phyloP scores from a whole-genome alignment of 257 asterid genomes.

The Anisodus acutangulus region DNA sequence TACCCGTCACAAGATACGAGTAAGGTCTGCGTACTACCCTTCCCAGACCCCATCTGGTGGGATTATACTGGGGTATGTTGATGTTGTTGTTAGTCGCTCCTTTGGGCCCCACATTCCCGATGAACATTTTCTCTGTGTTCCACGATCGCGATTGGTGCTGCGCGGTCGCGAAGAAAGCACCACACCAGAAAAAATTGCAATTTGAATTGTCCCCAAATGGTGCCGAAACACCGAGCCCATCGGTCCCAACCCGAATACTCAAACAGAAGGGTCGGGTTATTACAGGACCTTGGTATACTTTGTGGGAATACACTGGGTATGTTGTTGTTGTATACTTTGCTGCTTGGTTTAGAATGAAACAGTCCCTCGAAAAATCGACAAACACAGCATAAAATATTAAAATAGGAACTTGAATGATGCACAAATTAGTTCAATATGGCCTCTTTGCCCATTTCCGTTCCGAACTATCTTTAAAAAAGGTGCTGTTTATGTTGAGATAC shows the following conservation, averaged over 20 bases:
- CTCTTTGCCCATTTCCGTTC: not conserved
- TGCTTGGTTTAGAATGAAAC: slow-evolving; percentile 13
- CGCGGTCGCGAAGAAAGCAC: not conserved
- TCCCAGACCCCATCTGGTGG: too few species aligned
- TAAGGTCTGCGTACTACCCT: too few species aligned
- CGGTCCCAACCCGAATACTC: not conserved
- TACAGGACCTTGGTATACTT: not conserved
- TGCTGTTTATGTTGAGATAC: not conserved
- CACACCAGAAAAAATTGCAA: not conserved
- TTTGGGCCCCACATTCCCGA: too few species aligned
- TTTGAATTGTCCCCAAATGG: not conserved
- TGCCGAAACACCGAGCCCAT: slow-evolving; percentile 1
- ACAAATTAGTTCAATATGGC: not conserved
- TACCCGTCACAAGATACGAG: too few species aligned
- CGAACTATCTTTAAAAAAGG: not conserved
- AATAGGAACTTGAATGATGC: not conserved
- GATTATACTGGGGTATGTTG: too few species aligned
- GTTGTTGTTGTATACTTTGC: not conserved
- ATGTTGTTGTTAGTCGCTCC: not conserved
- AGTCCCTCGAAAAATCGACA: not conserved
- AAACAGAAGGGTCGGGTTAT: not conserved
- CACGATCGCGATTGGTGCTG: not conserved
- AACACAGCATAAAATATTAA: not conserved
- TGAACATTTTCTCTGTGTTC: not conserved
- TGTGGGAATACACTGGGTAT: too few species aligned